Base-by-base conservation (phyloP, 306 rosid genomes). In the Urtica urens region DNA sequence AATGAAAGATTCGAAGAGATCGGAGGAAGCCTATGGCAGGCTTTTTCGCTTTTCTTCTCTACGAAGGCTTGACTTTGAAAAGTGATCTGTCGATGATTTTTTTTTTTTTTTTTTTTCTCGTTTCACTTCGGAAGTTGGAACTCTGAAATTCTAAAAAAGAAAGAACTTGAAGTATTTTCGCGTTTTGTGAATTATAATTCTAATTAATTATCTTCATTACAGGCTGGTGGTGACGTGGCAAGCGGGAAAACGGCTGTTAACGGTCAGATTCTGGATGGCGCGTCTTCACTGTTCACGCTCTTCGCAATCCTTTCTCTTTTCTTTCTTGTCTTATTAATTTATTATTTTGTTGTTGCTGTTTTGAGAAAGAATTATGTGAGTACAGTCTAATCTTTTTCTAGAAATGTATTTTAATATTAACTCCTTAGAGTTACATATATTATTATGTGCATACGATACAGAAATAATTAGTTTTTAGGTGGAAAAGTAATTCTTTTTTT, bases 181-280 rank as follows among this genome's bases (percentile, higher is more conserved):
- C n/a, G n/a, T n/a, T n/a, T n/a, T n/a, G n/a, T 8, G 38, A 8
- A 31, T 13, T 31, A 6, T 31, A 13, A 13, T 13, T 13, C 13
- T 13, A 1, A 31, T 31, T 31, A 31, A n/a, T n/a, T n/a, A n/a
- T n/a, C 16, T 6, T 20, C 33, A 41, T 21, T 9, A 5, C 7
- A 24, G 31, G 13, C 27, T 21, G 45, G 43, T 14, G 26, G 16
- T 43, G 35, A 51, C 46, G 46, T 51, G 59, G 53, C 33, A 49
- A 61, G 8, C 19, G 47, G 48, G 38, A 8, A 35, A 26, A 21
- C 5, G n/a, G 22, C 20, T 34, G 44, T 22, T 10, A 61, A 62
- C 54, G 60, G 48, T 62, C 59, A 20, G 28, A 26, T 48, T 46
- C 44, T 57, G 18, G 25, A 35, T 58, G 55, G 64, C 64, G 38